Percentiles rank a stretch among this genome's conserved stretches.
phyloP scores from a whole-genome alignment of 129 eudicot species.

The Silybum marianum region DNA sequence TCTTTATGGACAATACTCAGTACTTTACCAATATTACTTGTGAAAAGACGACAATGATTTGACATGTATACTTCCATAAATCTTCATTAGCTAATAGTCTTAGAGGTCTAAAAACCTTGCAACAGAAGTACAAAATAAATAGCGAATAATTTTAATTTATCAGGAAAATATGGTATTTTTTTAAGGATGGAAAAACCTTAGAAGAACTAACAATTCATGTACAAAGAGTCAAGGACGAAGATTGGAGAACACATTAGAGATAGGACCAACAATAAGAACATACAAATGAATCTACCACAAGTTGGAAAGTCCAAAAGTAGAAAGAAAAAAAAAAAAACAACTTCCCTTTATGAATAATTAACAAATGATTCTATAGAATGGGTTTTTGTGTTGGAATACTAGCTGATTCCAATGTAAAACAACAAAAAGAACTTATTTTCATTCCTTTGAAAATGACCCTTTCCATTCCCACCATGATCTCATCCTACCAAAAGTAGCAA shows the following conservation, averaged over 20 bases:
- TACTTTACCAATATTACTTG: no score
- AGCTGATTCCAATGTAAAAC: neutral
- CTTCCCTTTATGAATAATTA: neutral
- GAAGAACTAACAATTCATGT: no score
- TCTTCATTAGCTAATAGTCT: no score
- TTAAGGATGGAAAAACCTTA: no score
- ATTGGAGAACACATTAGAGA: neutral
- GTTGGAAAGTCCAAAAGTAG: neutral
- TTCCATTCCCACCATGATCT: neutral
- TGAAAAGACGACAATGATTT: no score
- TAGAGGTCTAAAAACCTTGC: no score
- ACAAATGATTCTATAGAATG: neutral
- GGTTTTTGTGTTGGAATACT: neutral
- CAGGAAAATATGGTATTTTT: no score
- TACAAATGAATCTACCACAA: neutral
- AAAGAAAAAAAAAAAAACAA: neutral
- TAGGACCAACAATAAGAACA: neutral
- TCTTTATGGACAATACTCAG: no score
- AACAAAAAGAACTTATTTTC: neutral
- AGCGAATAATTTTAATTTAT: no score
- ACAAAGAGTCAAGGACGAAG: no score
- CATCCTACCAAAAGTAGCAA: slow-evolving; percentile 1
- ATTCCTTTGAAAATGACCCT: neutral
- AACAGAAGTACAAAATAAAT: no score
- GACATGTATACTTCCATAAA: no score